Evolutionary conservation across 2,329 filamentous ascomycete species (phyloP), one percentile per base, ranked within the genome.

Genomic region (Colletotrichum higginsianum): DNA sequence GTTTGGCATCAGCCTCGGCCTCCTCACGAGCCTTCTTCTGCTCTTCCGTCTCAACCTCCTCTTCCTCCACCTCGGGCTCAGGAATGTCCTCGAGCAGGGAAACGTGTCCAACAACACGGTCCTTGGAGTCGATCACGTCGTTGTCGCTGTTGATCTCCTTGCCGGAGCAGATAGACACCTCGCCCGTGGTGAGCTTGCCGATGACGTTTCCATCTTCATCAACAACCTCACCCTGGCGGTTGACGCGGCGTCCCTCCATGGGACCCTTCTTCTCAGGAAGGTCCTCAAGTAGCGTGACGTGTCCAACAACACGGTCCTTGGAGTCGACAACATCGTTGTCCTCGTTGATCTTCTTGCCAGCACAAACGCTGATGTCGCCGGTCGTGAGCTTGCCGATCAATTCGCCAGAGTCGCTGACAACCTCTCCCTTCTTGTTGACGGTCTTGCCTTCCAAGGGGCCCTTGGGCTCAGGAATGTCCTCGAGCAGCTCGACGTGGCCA

Each of bases 261-360:
- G 87, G 85, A 67, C 84, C 86, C 74, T 86, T 86, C 47, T 89
- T 86, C 77, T 84, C 81, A 2, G 78, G 74, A n/a, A 90, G 88
- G 18, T 91, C 88, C 44, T 90, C 88, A 52, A 94, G 88, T 9
- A 93, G 85, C 64, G 91, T 88, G 76, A 90, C 89, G 75, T 93
- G 91, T 13, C 92, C 92, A 65, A 94, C 84, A 44, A 90, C 87
- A 62, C 87, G 85, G 66, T 91, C 92, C 79, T 91, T 91, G 77
- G 88, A 85, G 81, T 94, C 92, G 80, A 92, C 86, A 47, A 94
- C 91, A 77, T 94, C 92, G 13, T 91, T 92, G 66, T 94, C 87
- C 56, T 90, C 88, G 75, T 94, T 92, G 26, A 94, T 87, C 81
- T 92, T 89, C 82, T 91, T 92, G 72, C 92, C 92, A 7, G 88